Base-by-base conservation (phyloP, 1,284 basidiomycete species). In the Takashimella koratensis region DNA sequence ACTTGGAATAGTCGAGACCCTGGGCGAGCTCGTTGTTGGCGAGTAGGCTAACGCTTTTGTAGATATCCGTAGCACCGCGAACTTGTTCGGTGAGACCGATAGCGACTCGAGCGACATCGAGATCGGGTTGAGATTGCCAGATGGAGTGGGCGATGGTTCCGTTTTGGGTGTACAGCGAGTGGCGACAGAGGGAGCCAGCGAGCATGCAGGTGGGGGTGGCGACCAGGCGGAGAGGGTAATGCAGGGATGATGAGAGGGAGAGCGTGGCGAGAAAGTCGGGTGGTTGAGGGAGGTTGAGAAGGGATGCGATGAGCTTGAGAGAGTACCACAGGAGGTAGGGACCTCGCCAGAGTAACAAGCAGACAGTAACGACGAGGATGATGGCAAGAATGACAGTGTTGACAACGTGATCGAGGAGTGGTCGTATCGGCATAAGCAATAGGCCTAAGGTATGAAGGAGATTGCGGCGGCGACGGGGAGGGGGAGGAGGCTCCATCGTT, bases 1-100 rank as follows among this genome's bases (percentile, higher is more conserved):
- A 73, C 72, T 64, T 57, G 22, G 72, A 59, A 57, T 71, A 64
- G 6, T 70, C 64, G 43, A 71, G 46, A 4, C 67, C 63, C 8
- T 54, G 57, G 16, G 61, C 64, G 42, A 71, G 54, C 4, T 66
- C 60, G 6, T 65, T 68, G 20, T 67, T 63, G 2, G 68, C 65
- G 2, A 74, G 55, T 30, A 53, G 54, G 43, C 56, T 59, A n/a
- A 74, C 56, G 50, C 67, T 69, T 26, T 71, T 66, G 36, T 73
- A 74, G 40, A 74, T 71, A 50, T 69, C 67, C 43, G 63, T 66
- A 0, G 69, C 70, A 13, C 64, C 57, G 21, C 65, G 55, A 2
- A 60, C 70, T 48, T 71, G 68, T 30, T 60, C 56, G 10, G 65
- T 60, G 25, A 74, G 54, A 3, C 54, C 65, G 43, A 65, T 56